Conservation (phyloP, 2,329 filamentous ascomycete species). For the Didymella arachidicola region DNA sequence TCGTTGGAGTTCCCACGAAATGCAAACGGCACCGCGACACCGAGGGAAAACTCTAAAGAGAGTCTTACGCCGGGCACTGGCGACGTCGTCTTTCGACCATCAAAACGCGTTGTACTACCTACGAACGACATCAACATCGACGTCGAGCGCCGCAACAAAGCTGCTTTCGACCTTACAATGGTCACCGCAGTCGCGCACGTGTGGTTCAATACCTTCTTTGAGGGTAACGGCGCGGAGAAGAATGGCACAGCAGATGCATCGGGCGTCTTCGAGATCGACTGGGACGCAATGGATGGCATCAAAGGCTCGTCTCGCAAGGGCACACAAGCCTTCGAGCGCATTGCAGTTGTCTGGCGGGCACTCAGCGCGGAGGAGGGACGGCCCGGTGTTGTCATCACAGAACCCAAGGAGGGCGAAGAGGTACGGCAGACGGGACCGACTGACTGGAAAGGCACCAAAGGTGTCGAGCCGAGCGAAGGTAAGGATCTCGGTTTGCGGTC, state of each 20-base stretch:
- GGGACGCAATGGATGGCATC: conserved; percentile 88
- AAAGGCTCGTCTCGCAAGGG: conserved; percentile 88
- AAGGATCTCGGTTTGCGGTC: conserved; percentile 74
- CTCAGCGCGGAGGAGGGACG: conserved; percentile 45
- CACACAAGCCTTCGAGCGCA: conserved; percentile 77
- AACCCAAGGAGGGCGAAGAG: conserved; percentile 71
- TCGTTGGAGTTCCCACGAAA: conserved; percentile 28
- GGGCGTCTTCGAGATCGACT: conserved; percentile 75
- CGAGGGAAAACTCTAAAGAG: conserved; percentile 31
- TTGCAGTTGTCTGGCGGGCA: conserved; percentile 84
- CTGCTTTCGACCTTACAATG: conserved; percentile 79
- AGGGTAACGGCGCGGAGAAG: conserved; percentile 77
- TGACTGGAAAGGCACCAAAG: conserved; percentile 73
- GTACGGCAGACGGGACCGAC: conserved; percentile 74
- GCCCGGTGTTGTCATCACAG: conserved; percentile 61
- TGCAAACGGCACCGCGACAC: conserved; percentile 27
- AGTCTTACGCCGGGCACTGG: conserved; percentile 64
- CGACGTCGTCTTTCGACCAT: conserved; percentile 80
- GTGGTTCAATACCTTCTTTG: conserved; percentile 97
- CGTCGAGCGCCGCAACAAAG: conserved; percentile 84
- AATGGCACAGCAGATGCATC: conserved; percentile 70
- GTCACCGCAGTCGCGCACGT: conserved; percentile 93
- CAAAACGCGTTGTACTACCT: conserved; percentile 71
- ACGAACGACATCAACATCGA: conserved; percentile 90
- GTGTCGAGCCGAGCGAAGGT: conserved; percentile 55